phyloP scores from a whole-genome alignment of 2,329 filamentous ascomycete genomes.

The Clonostachys rhizophaga region DNA sequence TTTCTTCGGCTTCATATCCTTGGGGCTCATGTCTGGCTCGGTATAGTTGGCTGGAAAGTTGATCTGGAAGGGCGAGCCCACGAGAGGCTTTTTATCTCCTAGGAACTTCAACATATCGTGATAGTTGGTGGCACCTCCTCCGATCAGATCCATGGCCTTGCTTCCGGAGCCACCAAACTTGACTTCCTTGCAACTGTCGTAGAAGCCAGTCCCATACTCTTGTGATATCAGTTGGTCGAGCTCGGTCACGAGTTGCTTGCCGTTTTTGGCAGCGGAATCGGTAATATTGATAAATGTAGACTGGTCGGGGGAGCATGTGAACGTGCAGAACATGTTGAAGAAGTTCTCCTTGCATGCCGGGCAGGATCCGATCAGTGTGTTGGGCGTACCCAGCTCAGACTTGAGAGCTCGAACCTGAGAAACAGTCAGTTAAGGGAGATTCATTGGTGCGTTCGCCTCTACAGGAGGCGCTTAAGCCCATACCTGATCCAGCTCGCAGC shows the following conservation, averaged over 20 bases:
- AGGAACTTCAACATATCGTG: slow-evolving; percentile 84
- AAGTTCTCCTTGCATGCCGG: slow-evolving; percentile 98
- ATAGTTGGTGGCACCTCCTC: slow-evolving; percentile 90
- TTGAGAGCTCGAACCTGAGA: slow-evolving; percentile 71
- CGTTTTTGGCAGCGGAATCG: slow-evolving; percentile 56
- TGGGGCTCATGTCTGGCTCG: slow-evolving; percentile 66
- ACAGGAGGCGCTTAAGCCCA: slow-evolving; percentile 5
- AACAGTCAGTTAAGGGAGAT: background rate
- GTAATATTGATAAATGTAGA: slow-evolving; percentile 95
- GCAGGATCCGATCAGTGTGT: slow-evolving; percentile 85
- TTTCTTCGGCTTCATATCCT: slow-evolving; percentile 70
- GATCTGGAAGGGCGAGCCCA: slow-evolving; percentile 97
- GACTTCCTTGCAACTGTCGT: slow-evolving; percentile 97
- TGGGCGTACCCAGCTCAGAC: slow-evolving; percentile 80
- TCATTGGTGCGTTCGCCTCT: background rate
- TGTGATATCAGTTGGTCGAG: slow-evolving; percentile 85
- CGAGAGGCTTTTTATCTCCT: slow-evolving; percentile 76
- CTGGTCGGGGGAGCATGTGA: slow-evolving; percentile 96
- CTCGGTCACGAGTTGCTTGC: slow-evolving; percentile 70
- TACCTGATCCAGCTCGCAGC: slow-evolving; percentile 78
- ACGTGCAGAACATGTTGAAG: slow-evolving; percentile 96
- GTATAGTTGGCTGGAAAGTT: slow-evolving; percentile 70
- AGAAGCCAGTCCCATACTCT: slow-evolving; percentile 82
- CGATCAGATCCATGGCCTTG: slow-evolving; percentile 93
- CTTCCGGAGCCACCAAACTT: slow-evolving; percentile 95